phyloP scores from a whole-genome alignment of 768 basidiomycete species.

The Naganishia randhawae region DNA sequence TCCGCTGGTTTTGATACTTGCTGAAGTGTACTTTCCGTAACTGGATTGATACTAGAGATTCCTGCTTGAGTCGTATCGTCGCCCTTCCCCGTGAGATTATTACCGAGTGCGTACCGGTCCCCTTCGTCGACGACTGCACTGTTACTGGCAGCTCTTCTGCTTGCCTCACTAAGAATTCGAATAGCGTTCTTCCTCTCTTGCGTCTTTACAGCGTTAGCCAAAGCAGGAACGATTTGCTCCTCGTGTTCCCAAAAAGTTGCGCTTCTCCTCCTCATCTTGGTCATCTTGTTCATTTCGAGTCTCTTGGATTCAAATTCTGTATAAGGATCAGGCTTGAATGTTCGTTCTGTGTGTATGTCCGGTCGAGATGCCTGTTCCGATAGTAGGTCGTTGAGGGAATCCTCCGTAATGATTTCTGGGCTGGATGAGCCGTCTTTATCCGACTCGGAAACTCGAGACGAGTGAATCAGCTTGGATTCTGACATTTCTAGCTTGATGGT shows the following conservation, averaged over 20 bases:
- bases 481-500: not conserved
- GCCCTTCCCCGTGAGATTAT: not conserved
- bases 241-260: conserved; percentile 19
- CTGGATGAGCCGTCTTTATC: not conserved
- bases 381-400: not conserved
- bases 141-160: not conserved
- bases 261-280: not conserved
- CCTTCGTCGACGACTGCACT: not conserved
- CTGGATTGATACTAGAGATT: not conserved
- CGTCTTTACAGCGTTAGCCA: conserved; percentile 15
- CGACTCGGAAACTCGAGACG: not conserved
- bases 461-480: not conserved
- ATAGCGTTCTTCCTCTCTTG: not conserved
- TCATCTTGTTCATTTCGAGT: not conserved
- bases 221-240: conserved; percentile 15
- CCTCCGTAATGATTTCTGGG: not conserved
- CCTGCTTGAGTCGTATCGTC: not conserved
- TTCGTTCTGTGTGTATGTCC: too few relatives aligned
- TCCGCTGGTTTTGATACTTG: not conserved
- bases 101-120: not conserved
- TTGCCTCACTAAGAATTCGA: not conserved
- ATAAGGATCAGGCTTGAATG: too few relatives aligned
- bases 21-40: not conserved
- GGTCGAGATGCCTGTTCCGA: too few relatives aligned
- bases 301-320: not conserved